Percentiles rank a stretch among this genome's conserved stretches.
These are phyloP conservation scores for Paracamarosporium sp. DNA, from an alignment of 2,329 filamentous ascomycete species.

Conservation along the genomic window DNA sequence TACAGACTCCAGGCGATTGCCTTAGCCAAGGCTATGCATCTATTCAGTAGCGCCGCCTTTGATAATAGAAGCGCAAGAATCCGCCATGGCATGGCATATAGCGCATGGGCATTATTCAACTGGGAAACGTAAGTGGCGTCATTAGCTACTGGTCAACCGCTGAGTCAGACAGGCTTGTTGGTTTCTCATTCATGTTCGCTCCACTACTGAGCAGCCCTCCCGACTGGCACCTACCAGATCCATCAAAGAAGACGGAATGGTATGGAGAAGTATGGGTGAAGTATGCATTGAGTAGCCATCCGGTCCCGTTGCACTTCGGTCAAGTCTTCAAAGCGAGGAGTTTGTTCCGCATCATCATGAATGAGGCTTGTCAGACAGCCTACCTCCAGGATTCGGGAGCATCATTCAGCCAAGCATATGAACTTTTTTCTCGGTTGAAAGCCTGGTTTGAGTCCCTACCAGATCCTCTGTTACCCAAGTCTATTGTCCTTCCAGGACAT, in stretches of 20 bases:
- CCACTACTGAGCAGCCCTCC: slow-evolving; percentile 4
- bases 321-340: slow-evolving; percentile 15
- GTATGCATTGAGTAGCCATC: not conserved
- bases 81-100: slow-evolving; percentile 1
- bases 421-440: slow-evolving; percentile 11
- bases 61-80: not conserved
- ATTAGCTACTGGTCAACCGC: no score
- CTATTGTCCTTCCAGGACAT: slow-evolving; percentile 15
- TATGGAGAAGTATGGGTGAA: slow-evolving; percentile 22
- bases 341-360: slow-evolving; percentile 17
- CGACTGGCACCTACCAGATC: slow-evolving; percentile 18
- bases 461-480: slow-evolving; percentile 5
- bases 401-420: slow-evolving; percentile 9
- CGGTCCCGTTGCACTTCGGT: slow-evolving; percentile 9
- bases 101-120: slow-evolving; percentile 11
- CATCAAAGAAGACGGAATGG: slow-evolving; percentile 15
- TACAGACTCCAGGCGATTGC: slow-evolving; percentile 9
- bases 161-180: not conserved
- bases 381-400: slow-evolving; percentile 2
- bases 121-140: slow-evolving; percentile 5
- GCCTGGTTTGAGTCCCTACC: slow-evolving; percentile 13
- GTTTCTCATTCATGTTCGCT: slow-evolving; percentile 7
- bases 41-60: not conserved
- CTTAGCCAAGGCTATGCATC: slow-evolving; percentile 5
- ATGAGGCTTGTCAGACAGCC: slow-evolving; percentile 10